phyloP scores from a whole-genome alignment of 768 basidiomycete genomes.

The Pseudohyphozyma bogoriensis region DNA sequence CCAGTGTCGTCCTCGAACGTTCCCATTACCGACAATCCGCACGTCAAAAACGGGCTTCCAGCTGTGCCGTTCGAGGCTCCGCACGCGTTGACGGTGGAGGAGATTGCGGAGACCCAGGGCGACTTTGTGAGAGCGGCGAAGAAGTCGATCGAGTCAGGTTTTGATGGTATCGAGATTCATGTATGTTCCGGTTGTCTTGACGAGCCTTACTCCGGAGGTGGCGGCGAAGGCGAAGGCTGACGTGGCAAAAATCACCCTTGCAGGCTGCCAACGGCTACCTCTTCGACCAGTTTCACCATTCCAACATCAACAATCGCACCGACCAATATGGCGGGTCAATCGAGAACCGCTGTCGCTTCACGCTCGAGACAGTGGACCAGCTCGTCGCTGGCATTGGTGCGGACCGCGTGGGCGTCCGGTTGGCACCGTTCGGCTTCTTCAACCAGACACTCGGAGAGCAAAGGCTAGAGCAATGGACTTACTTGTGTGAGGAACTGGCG shows the following conservation, averaged over 20 bases:
- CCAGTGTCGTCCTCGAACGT: slow-evolving; percentile 16
- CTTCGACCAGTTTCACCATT: slow-evolving; percentile 28
- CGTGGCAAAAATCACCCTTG: too few relatives aligned
- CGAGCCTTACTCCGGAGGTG: too few relatives aligned
- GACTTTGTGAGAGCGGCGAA: slow-evolving; percentile 49
- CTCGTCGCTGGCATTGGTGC: slow-evolving; percentile 48
- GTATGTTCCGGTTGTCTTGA: too few relatives aligned
- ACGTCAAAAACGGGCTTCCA: slow-evolving; percentile 2
- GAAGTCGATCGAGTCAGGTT: slow-evolving; percentile 53
- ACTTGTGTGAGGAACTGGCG: slow-evolving; percentile 28
- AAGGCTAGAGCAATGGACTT: slow-evolving; percentile 33
- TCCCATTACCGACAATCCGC: slow-evolving; percentile 3
- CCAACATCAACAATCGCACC: slow-evolving; percentile 27
- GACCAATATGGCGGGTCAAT: slow-evolving; percentile 53
- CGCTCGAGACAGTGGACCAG: slow-evolving; percentile 48
- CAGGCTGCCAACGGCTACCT: too few relatives aligned
- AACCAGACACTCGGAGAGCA: slow-evolving; percentile 34
- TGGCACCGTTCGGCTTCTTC: slow-evolving; percentile 41
- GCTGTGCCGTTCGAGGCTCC: slow-evolving; percentile 23
- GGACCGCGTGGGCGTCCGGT: slow-evolving; percentile 48
- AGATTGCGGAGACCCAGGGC: slow-evolving; percentile 42
- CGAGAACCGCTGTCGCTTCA: slow-evolving; percentile 51
- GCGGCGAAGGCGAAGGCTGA: too few relatives aligned
- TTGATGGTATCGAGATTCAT: slow-evolving; percentile 54
- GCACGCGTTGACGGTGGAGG: slow-evolving; percentile 31